Evolutionary conservation across 371 early-diverging fungal genomes (phyloP).

Genomic region (Sporodiniella umbellata): DNA sequence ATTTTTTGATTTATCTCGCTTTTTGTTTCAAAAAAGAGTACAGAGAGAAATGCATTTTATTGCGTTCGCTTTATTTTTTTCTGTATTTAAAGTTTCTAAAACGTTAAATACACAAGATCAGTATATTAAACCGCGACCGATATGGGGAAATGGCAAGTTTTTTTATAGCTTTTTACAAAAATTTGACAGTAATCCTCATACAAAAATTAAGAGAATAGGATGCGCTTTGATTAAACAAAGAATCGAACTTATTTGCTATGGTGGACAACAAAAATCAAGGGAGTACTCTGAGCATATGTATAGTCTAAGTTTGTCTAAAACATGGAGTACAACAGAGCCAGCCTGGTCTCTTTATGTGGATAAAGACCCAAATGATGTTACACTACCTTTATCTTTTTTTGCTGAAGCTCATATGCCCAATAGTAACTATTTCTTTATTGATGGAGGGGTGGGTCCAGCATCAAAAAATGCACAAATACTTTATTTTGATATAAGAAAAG

Average conservation of each 20-base stretch:
- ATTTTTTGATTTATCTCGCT: too few species aligned
- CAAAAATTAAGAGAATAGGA: constrained; percentile 17
- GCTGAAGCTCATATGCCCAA: constrained; percentile 16
- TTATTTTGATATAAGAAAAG: constrained; percentile 16
- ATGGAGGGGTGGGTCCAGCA: constrained; percentile 19
- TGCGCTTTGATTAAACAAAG: constrained; percentile 17
- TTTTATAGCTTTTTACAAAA: neutral
- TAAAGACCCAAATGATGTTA: constrained; percentile 1
- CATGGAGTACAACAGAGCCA: constrained; percentile 30
- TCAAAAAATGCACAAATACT: constrained; percentile 5
- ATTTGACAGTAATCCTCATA: neutral
- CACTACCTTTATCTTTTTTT: constrained; percentile 18
- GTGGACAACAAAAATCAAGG: constrained; percentile 19
- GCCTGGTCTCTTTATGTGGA: constrained; percentile 17
- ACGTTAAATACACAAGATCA: neutral
- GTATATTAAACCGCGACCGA: constrained; percentile 8
- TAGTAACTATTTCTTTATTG: constrained; percentile 18
- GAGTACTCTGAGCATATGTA: constrained; percentile 15
- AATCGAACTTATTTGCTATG: constrained; percentile 23
- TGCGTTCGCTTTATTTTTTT: neutral
- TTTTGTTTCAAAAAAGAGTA: too few species aligned
- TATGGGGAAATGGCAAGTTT: constrained; percentile 23
- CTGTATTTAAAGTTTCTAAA: neutral
- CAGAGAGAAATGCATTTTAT: neutral
- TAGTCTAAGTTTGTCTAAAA: constrained; percentile 8